Base-by-base conservation (phyloP, 2,329 filamentous ascomycete genomes). In the Verticillium alfalfae region DNA sequence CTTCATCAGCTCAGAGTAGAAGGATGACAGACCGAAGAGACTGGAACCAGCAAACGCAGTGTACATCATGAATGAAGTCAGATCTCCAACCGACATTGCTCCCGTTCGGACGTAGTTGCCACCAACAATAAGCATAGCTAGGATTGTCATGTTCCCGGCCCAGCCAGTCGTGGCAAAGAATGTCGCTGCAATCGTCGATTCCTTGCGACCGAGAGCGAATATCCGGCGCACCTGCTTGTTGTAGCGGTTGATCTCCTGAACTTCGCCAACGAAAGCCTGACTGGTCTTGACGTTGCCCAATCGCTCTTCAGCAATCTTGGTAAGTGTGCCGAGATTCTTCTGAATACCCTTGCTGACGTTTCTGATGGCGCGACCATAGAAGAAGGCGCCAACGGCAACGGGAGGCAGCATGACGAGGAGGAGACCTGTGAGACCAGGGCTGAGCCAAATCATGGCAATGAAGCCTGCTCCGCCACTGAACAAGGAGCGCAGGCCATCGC, bases 1-100 rank as follows among this genome's bases (percentile, higher is more conserved):
- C 76, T 99, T 99, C 95, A 99, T 99, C 64, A 99, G 83, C 73
- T 99, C 95, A 0, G 93, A 97, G 76, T 97, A 99, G 78, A 99
- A 99, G 61, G 91, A 92, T 4, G 93, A 97, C 1, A 99, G 81
- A 4, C 95, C 95, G 68, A 98, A 97, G 66, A 99, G 85, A 75
- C 92, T 96, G 57, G 91, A 95, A 3, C 87, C 87, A 7, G 87
- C 86, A 74, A 88, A 98, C 3, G 92, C 94, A 3, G 93, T 96
- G 75, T 98, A 99, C 94, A 99, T 98, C 79, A 99, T 85, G 76
- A 99, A 99, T 0, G 93, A 96, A 1, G 95, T 96, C 54, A 99
- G 78, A 67, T 99, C 94, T 68, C 95, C 95, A 57, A 98, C 88
- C 8, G 87, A 92, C 79, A 99, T 95, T 52, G 88, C 82, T 1